Base-by-base conservation (phyloP, 176 grass and related monocot genomes). In the Aegilops umbellulata region DNA sequence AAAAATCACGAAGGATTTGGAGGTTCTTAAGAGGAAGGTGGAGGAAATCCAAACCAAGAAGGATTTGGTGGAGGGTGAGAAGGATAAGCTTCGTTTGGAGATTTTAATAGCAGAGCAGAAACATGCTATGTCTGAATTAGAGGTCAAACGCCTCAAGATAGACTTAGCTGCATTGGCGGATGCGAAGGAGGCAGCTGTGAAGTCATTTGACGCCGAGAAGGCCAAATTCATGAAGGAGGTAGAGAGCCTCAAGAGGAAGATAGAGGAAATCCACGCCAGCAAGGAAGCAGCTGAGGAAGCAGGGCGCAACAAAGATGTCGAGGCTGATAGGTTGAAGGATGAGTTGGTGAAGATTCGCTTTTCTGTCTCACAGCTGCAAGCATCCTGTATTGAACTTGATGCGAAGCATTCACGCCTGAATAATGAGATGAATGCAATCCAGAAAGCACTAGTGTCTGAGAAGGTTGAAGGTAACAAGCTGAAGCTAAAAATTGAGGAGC, bases 41-140 rank as follows among this genome's bases (percentile, higher is more conserved):
- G 66, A 69, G 16, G 66, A 69, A 69, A 69, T 69, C 66, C 66
- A 69, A 13, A 29, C 44, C 7, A 82, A 11, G 16, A 55, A 64
- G 70, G 39, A 63, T 42, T 47, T 63, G 38, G 38, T 65, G 12
- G 69, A 84, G 82, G 71, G 46, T 1, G 74, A 85, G 16, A 78
- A 78, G 47, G 44, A 77, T 67, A 78, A 67, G 22, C 60, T 67
- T 57, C 51, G 22, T 19, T 68, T 55, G 61, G 44, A 85, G 42
- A 65, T 55, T 66, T 53, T 77, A 63, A 77, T 51, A 12, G 22
- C 20, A 57, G 61, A 67, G 73, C 73, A 77, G 30, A 85, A 85
- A 22, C 31, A 69, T 31, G 31, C 26, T n/a, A 67, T 65, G 74
- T 85, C 31, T 19, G 62, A 85, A 41, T 49, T 55, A 85, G 82